Evolutionary conservation across 1,284 basidiomycete species (phyloP), one percentile per base, ranked within the genome.

Genomic region (Exobasidium rhododendri): DNA sequence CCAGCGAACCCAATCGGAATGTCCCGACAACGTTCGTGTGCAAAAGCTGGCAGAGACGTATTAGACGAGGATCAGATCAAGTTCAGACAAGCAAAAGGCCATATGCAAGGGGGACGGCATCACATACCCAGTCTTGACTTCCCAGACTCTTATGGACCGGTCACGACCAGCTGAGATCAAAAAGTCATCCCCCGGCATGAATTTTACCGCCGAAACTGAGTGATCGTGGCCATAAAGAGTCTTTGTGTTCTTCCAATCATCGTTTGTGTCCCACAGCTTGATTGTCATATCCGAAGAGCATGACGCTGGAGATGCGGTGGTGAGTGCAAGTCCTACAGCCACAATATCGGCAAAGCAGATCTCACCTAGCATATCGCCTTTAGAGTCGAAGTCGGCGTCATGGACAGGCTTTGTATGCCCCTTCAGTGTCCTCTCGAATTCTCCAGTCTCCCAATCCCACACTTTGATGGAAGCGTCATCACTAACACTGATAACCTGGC

Each of bases 361-460:
- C 86, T 76, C 71, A 89, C 91, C 91, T 69, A 94, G 82, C 30
- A 88, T 81, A 69, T 86, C 86, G 26, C 92, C 92, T 80, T 89
- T 91, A 65, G 86, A 85, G 79, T 94, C 91, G 78, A 90, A 94
- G 75, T 92, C 90, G 54, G 91, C 86, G 80, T 93, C 91, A 78
- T 87, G 87, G 20, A 94, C 88, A 20, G 89, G 86, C 77, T 91
- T 91, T 40, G 92, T 94, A 82, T 94, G 92, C 0, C 92, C 91
- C 81, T 94, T 94, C 63, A 94, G 82, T 6, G 92, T 94, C 63
- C 90, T 82, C 80, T 94, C 92, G 74, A 93, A 89, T 69, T 94
- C 92, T 28, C 92, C 92, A 43, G 89, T 89, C 78, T 94, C 92
- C 91, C 92, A 94, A 77, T 94, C 92, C 91, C 92, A 94, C 56